Evolutionary conservation across 495 filamentous ascomycete species (phyloP), one percentile per base, ranked within the genome.

Genomic region (Penicillium daleae): DNA sequence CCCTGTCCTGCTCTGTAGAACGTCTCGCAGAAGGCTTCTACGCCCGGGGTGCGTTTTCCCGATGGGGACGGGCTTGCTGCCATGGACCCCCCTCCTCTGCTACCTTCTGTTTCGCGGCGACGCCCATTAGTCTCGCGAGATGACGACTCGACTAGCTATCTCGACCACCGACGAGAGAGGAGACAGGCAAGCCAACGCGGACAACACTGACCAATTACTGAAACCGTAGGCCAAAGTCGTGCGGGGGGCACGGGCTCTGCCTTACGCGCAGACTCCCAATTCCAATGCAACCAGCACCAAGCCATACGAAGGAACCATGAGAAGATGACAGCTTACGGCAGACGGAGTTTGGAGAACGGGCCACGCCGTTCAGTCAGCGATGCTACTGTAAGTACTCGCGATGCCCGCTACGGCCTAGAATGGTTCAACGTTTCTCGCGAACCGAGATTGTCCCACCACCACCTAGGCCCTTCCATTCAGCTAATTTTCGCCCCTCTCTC

Each of bases 181-280:
- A n/a, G 13, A 27, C 29, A 31, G 22, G 26, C 50, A 44, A 61
- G 37, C 50, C 59, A 49, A 46, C 19, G 26, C 9, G 48, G 37
- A 35, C 27, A n/a, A 19, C n/a, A 49, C 21, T 9, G 54, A 63
- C 60, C 60, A 63, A 51, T 63, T 42, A 52, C 46, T 26, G 46
- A 19, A 51, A 13, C 10, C 19, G 57, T 27, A 9, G 29, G 26
- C 44, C 57, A 44, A 22, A 59, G 44, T 40, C 32, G 53, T 24
- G 53, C 53, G 32, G 53, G 22, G 35, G n/a, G 31, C 51, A 35
- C 15, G 29, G n/a, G 6, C 51, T 27, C 49, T 31, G 49, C 49
- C 29, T 4, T 46, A 24, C 10, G n/a, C n/a, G n/a, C n/a, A n/a
- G n/a, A n/a, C n/a, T n/a, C n/a, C n/a, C n/a, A n/a, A n/a, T n/a